phyloP scores from a whole-genome alignment of 495 filamentous ascomycete genomes.

The Podospora tetraspora region DNA sequence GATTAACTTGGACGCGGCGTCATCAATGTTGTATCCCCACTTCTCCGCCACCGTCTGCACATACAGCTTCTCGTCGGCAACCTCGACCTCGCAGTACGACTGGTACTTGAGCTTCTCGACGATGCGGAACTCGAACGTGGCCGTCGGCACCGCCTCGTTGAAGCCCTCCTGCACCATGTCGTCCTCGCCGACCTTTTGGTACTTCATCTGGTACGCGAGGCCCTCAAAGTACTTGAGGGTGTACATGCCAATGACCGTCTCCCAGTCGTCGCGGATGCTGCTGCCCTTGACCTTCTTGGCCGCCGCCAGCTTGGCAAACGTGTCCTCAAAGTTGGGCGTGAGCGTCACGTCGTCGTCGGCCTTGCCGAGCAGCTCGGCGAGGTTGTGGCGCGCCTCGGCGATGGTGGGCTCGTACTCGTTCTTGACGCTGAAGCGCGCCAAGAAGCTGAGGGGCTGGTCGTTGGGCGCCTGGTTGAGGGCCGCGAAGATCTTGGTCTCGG shows the following conservation, averaged over 20 bases:
- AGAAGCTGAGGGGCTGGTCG: slow-evolving; percentile 38
- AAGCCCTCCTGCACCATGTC: slow-evolving; percentile 45
- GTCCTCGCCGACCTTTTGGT: slow-evolving; percentile 43
- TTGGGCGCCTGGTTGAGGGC: slow-evolving; percentile 42
- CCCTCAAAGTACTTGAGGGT: slow-evolving; percentile 38
- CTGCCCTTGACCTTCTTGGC: slow-evolving; percentile 19
- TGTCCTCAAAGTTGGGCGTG: slow-evolving; percentile 43
- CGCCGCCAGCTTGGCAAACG: slow-evolving; percentile 43
- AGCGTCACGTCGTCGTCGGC: slow-evolving; percentile 34
- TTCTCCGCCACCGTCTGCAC: slow-evolving; percentile 29
- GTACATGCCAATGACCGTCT: slow-evolving; percentile 34
- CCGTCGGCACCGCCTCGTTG: slow-evolving; percentile 37
- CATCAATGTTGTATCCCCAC: slow-evolving; percentile 23
- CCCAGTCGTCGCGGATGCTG: slow-evolving; percentile 38
- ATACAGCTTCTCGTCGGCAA: slow-evolving; percentile 41
- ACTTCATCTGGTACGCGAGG: slow-evolving; percentile 32
- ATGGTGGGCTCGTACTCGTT: slow-evolving; percentile 40
- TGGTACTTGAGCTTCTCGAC: slow-evolving; percentile 42
- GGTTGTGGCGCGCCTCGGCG: slow-evolving; percentile 29
- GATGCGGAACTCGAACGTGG: slow-evolving; percentile 38
- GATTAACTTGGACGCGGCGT: slow-evolving; percentile 25
- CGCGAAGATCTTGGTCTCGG: slow-evolving; percentile 30
- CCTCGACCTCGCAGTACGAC: slow-evolving; percentile 38
- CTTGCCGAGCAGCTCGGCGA: slow-evolving; percentile 38
- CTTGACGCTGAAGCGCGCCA: slow-evolving; percentile 40